Conservation (phyloP, 495 filamentous ascomycete species). For the Neurospora sp. region DNA sequence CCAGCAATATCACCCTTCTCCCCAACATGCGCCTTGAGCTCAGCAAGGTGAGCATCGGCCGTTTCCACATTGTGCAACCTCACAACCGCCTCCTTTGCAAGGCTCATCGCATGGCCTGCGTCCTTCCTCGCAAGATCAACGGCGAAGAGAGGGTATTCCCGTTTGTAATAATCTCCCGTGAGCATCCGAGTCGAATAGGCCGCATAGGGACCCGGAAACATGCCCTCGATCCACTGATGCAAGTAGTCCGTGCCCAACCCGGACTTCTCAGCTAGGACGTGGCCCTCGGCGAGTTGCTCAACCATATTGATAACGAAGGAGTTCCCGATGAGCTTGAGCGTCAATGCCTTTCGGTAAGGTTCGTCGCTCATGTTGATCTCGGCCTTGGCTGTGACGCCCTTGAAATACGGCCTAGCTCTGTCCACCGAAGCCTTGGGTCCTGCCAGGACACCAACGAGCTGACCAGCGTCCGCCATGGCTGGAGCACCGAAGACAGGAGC, state of each 20-base stretch:
- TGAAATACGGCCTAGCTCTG: constrained; percentile 61
- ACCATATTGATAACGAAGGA: constrained; percentile 79
- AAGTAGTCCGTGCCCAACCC: constrained; percentile 63
- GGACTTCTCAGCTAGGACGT: constrained; percentile 68
- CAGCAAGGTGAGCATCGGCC: constrained; percentile 51
- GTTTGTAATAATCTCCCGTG: constrained; percentile 58
- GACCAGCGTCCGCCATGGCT: constrained; percentile 64
- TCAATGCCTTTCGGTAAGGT: constrained; percentile 45
- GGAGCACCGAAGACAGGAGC: constrained; percentile 80
- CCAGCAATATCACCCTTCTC: constrained; percentile 72
- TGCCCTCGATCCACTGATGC: constrained; percentile 54
- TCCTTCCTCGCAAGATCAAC: constrained; percentile 85
- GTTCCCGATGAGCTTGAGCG: constrained; percentile 79
- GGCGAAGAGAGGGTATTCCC: constrained; percentile 65
- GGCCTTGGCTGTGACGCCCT: constrained; percentile 63
- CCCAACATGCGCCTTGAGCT: constrained; percentile 63
- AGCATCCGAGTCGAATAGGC: constrained; percentile 68
- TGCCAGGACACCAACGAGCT: constrained; percentile 67
- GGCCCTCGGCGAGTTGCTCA: constrained; percentile 64
- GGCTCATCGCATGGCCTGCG: constrained; percentile 57
- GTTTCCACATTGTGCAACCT: constrained; percentile 56
- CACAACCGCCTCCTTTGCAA: constrained; percentile 55
- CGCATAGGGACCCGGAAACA: constrained; percentile 55
- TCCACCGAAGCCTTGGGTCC: constrained; percentile 52
- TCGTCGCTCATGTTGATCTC: constrained; percentile 62